These are phyloP conservation scores for Talaromyces piceae DNA, from an alignment of 2,329 filamentous ascomycete species.

Conservation along the genomic window DNA sequence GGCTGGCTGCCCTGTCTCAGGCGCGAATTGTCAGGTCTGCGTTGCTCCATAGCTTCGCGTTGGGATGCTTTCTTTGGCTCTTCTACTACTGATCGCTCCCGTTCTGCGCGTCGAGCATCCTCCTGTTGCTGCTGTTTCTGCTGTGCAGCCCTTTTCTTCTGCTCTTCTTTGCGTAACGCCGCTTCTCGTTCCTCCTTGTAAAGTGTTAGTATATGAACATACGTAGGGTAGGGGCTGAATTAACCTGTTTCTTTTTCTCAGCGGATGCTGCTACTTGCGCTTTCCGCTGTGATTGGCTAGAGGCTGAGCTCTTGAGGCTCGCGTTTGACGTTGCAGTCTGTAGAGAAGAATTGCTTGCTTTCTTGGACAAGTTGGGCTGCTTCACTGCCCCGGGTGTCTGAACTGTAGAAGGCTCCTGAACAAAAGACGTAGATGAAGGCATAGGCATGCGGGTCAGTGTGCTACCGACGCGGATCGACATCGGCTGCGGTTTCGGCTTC, in stretches of 20 bases:
- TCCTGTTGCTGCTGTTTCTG: conserved; percentile 38
- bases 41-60: conserved; percentile 51
- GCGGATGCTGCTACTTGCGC: conserved; percentile 58
- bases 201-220: background rate
- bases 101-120: conserved; percentile 52
- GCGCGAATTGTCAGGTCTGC: conserved; percentile 40
- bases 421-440: conserved; percentile 45
- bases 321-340: conserved; percentile 46
- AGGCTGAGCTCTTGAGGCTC: conserved; percentile 59
- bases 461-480: conserved; percentile 44
- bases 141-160: conserved; percentile 65
- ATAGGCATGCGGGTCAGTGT: conserved; percentile 39
- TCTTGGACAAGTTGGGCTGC: conserved; percentile 46
- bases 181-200: conserved; percentile 65
- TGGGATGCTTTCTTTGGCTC: conserved; percentile 62
- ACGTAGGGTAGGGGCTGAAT: conserved; percentile 6
- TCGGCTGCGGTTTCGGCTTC: conserved; percentile 41
- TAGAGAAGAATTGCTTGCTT: conserved; percentile 60
- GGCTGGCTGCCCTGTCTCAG: conserved; percentile 39
- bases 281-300: conserved; percentile 57
- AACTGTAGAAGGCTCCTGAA: conserved; percentile 45
- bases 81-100: conserved; percentile 41
- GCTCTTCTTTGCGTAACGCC: conserved; percentile 64
- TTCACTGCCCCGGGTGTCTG: conserved; percentile 37
- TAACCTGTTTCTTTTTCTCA: conserved; percentile 66